phyloP scores from a whole-genome alignment of 2,329 filamentous ascomycete species.

The Pestalotiopsis fici region DNA sequence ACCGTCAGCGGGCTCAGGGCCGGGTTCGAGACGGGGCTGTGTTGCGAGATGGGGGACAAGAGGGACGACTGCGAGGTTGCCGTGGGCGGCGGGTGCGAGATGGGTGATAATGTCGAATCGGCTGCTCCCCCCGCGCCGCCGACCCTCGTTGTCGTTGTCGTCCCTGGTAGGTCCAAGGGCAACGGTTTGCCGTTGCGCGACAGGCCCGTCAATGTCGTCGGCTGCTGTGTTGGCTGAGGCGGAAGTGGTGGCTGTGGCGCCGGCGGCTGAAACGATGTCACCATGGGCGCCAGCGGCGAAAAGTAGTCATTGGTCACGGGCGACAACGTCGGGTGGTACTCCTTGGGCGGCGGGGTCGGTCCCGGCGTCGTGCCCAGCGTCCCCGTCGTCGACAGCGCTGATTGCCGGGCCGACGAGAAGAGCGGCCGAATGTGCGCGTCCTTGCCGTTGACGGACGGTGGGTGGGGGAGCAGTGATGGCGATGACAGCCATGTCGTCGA shows the following conservation, averaged over 20 bases:
- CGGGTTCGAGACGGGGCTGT: neutral
- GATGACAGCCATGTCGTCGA: neutral
- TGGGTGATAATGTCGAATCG: neutral
- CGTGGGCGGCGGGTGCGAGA: neutral
- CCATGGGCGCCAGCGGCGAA: neutral
- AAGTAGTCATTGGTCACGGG: slow-evolving; percentile 1
- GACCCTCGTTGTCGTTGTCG: neutral
- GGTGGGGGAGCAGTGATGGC: slow-evolving; percentile 3
- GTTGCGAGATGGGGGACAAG: neutral
- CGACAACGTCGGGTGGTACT: neutral
- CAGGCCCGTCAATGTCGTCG: neutral
- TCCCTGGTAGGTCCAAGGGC: neutral
- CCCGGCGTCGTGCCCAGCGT: neutral
- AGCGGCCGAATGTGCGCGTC: neutral
- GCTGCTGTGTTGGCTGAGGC: neutral
- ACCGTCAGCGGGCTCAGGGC: neutral
- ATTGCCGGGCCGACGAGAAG: neutral
- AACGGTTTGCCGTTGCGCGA: neutral
- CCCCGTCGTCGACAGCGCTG: neutral
- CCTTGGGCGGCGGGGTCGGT: slow-evolving; percentile 2
- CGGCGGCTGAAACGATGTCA: neutral
- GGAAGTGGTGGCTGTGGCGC: neutral
- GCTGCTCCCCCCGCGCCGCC: neutral
- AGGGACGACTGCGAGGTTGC: neutral
- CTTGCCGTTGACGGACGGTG: neutral